phyloP scores from a whole-genome alignment of 2,329 filamentous ascomycete genomes.

The Aspergillus costaricaensis region DNA sequence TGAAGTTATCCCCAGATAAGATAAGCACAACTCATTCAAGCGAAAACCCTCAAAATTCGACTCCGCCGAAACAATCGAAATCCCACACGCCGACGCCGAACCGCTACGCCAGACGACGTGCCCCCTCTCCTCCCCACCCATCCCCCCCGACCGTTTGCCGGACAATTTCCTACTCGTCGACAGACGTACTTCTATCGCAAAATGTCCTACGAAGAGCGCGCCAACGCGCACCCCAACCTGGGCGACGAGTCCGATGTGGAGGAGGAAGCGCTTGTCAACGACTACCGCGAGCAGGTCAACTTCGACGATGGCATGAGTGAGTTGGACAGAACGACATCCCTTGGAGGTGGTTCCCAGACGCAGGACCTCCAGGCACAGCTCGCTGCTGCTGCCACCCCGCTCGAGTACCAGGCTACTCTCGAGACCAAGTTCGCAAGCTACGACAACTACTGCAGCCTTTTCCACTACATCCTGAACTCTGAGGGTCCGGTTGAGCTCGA shows the following conservation, averaged over 20 bases:
- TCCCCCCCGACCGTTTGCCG: slow-evolving; percentile 23
- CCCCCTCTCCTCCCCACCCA: slow-evolving; percentile 23
- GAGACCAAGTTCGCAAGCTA: slow-evolving; percentile 99
- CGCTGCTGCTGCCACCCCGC: slow-evolving; percentile 84
- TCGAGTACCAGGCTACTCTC: slow-evolving; percentile 93
- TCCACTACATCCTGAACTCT: slow-evolving; percentile 99
- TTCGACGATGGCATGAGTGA: slow-evolving; percentile 86
- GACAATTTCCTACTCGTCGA: slow-evolving; percentile 16
- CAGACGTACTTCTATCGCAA: slow-evolving; percentile 25
- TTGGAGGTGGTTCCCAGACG: slow-evolving; percentile 71
- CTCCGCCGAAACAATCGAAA: slow-evolving; percentile 36
- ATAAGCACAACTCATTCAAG: slow-evolving; percentile 49
- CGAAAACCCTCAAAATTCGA: slow-evolving; percentile 51
- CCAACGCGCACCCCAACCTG: slow-evolving; percentile 45
- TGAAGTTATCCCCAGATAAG: slow-evolving; percentile 41
- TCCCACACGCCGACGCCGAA: slow-evolving; percentile 40
- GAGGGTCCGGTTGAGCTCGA: slow-evolving; percentile 98
- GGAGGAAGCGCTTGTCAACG: slow-evolving; percentile 92
- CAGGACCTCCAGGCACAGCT: slow-evolving; percentile 94
- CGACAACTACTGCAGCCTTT: slow-evolving; percentile 98
- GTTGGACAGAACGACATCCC: slow-evolving; percentile 70
- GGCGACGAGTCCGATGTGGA: slow-evolving; percentile 90
- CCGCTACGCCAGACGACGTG: slow-evolving; percentile 26
- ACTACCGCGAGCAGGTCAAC: slow-evolving; percentile 95
- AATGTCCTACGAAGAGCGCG: slow-evolving; percentile 50